Conservation (phyloP, 441 rosid genomes). For the Geranium incanum region DNA sequence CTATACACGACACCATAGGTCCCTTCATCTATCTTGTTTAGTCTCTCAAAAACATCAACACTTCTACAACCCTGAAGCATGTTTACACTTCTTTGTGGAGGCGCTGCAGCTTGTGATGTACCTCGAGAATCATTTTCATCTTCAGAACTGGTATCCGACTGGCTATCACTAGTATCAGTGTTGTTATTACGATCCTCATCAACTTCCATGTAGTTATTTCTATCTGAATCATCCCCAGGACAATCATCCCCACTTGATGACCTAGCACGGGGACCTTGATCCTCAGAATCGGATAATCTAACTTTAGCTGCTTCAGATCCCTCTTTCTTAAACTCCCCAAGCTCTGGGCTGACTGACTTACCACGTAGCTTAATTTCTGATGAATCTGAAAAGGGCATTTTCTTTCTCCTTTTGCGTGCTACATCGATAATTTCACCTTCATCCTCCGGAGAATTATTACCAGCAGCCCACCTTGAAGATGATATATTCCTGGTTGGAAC, state of each 20-base stretch:
- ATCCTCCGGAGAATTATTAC: conserved; percentile 73
- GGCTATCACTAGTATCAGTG: conserved; percentile 27
- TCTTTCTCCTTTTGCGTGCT: conserved; percentile 56
- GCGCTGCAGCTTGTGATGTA: conserved; percentile 51
- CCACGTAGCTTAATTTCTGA: conserved; percentile 32
- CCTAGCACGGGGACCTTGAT: conserved; percentile 35
- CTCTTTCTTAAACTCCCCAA: conserved; percentile 47
- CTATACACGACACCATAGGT: conserved; percentile 98
- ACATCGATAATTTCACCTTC: conserved; percentile 81
- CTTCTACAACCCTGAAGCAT: conserved; percentile 98
- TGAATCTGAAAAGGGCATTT: conserved; percentile 33
- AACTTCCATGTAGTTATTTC: conserved; percentile 65
- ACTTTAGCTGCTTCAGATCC: conserved; percentile 45
- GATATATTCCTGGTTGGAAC: conserved; percentile 73
- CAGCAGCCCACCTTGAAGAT: conserved; percentile 93
- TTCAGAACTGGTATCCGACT: conserved; percentile 44
- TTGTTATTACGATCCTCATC: conserved; percentile 36
- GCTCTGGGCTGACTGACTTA: conserved; percentile 59
- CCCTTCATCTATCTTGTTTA: conserved; percentile 97
- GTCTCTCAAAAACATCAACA: conserved; percentile 95
- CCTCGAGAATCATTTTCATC: conserved; percentile 40
- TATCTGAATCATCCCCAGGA: conserved; percentile 41
- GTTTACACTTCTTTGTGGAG: conserved; percentile 70
- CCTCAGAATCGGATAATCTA: conserved; percentile 63
- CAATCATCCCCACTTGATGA: conserved; percentile 49